Percentiles rank a stretch among this genome's conserved stretches.
Evolutionary conservation across 2,329 filamentous ascomycete genomes (phyloP).

Genomic region (Ascochyta pisi): DNA sequence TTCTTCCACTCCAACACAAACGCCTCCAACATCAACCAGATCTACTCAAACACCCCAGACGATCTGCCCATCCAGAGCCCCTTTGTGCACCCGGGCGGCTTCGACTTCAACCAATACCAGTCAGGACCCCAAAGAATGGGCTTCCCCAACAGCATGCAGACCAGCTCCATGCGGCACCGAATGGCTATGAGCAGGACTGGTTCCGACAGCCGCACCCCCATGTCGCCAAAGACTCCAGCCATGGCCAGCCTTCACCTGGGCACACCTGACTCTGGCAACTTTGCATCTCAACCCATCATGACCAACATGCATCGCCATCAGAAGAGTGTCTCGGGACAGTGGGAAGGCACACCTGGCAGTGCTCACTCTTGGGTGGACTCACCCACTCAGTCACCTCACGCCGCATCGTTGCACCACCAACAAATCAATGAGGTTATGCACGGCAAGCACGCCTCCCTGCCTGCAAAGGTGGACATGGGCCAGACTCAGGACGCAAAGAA

Average conservation of each 20-base stretch:
- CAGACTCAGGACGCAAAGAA: slow-evolving; percentile 94
- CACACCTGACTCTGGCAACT: slow-evolving; percentile 73
- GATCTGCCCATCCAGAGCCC: slow-evolving; percentile 92
- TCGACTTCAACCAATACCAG: slow-evolving; percentile 79
- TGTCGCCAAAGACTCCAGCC: slow-evolving; percentile 85
- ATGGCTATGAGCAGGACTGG: slow-evolving; percentile 63
- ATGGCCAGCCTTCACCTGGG: slow-evolving; percentile 75
- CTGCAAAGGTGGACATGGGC: slow-evolving; percentile 74
- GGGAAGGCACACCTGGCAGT: slow-evolving; percentile 86
- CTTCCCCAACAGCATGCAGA: slow-evolving; percentile 42
- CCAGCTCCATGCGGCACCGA: slow-evolving; percentile 44
- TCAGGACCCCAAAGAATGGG: slow-evolving; percentile 65
- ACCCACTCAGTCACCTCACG: slow-evolving; percentile 83
- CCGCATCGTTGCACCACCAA: slow-evolving; percentile 69
- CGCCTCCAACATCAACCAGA: slow-evolving; percentile 71
- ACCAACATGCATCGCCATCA: slow-evolving; percentile 72
- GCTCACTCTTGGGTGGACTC: slow-evolving; percentile 87
- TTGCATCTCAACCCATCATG: slow-evolving; percentile 79
- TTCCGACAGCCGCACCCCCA: slow-evolving; percentile 77
- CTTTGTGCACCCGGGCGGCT: slow-evolving; percentile 72
- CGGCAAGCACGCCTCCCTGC: slow-evolving; percentile 86
- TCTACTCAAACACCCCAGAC: slow-evolving; percentile 91
- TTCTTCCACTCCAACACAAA: slow-evolving; percentile 49
- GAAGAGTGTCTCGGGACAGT: slow-evolving; percentile 86
- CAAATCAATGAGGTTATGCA: slow-evolving; percentile 90